Conservation (phyloP, 441 rosid species). For the Euphorbia corollata region DNA sequence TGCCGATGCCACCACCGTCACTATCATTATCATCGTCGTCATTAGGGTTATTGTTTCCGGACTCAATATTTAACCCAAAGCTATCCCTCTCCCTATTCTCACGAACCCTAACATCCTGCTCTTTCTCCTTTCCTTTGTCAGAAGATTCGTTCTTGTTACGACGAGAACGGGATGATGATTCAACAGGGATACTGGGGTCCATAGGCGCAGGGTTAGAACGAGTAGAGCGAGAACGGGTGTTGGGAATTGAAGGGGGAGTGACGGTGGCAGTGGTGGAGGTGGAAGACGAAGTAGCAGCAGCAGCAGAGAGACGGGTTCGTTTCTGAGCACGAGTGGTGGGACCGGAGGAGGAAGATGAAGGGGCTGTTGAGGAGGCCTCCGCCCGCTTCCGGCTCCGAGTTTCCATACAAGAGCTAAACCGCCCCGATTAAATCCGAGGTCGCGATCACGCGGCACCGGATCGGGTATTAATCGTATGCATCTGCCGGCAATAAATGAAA, state of each 20-base stretch:
- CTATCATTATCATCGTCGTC: constrained; percentile 79
- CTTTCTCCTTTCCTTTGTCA: constrained; percentile 96
- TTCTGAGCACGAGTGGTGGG: constrained; percentile 73
- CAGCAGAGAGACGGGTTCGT: constrained; percentile 55
- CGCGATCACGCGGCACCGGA: constrained; percentile 52
- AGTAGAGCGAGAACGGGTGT: constrained; percentile 24
- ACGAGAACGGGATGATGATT: constrained; percentile 43
- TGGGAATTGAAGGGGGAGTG: constrained; percentile 19
- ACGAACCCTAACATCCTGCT: constrained; percentile 61
- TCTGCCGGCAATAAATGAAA: constrained; percentile 9
- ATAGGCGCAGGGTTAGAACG: constrained; percentile 31
- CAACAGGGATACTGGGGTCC: constrained; percentile 50
- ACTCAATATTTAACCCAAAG: constrained; percentile 55
- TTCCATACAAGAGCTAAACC: constrained; percentile 90
- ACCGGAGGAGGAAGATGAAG: constrained; percentile 68
- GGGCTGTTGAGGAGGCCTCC: constrained; percentile 99
- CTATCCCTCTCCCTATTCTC: constrained; percentile 41
- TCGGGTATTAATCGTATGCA: constrained; percentile 26
- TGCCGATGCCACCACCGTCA: constrained; percentile 64
- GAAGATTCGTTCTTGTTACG: constrained; percentile 38
- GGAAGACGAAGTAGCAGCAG: constrained; percentile 26
- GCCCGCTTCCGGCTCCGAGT: constrained; percentile 99
- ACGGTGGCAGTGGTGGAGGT: constrained; percentile 24
- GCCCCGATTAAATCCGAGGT: constrained; percentile 25
- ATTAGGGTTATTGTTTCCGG: constrained; percentile 27